These are phyloP conservation scores for Polyrhizophydium stewartii DNA, from an alignment of 371 early-diverging fungal species.

Conservation along the genomic window DNA sequence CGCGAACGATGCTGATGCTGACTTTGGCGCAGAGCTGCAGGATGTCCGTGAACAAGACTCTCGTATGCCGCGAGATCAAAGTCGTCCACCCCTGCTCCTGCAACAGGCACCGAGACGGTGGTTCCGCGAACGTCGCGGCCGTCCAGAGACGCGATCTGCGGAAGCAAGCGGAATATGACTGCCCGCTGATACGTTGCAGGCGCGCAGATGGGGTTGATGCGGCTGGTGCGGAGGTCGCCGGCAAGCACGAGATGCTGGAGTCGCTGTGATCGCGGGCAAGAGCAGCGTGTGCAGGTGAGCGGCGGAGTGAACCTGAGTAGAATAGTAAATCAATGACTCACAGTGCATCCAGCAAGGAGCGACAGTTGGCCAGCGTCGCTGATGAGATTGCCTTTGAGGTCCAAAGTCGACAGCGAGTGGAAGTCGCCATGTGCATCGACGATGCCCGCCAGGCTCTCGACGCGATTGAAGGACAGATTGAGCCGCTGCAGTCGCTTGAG, in stretches of 20 bases:
- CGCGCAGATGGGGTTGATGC: constrained; percentile 27
- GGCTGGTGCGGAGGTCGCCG: neutral
- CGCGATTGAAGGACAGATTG: constrained; percentile 41
- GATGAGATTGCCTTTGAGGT: constrained; percentile 37
- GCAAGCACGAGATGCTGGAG: constrained; percentile 14
- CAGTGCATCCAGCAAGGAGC: constrained; percentile 24
- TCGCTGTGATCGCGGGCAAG: too few relatives aligned
- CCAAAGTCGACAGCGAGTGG: constrained; percentile 23
- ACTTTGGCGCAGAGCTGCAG: too few relatives aligned
- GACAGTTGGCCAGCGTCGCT: constrained; percentile 19
- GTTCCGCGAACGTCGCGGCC: constrained; percentile 10
- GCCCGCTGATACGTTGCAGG: constrained; percentile 1
- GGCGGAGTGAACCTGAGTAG: neutral
- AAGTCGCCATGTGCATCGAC: constrained; percentile 20
- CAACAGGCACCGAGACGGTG: too few relatives aligned
- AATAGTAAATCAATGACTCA: neutral
- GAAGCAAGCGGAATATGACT: constrained; percentile 17
- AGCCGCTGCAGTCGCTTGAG: constrained; percentile 19
- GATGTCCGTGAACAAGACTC: too few relatives aligned
- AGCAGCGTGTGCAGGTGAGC: neutral
- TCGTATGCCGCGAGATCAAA: too few relatives aligned
- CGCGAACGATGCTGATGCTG: too few relatives aligned
- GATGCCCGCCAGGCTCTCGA: constrained; percentile 26
- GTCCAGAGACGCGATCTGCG: constrained; percentile 22
- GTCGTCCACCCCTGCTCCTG: too few relatives aligned